Evolutionary conservation across 805 yeast species (phyloP).

Genomic region (Grigorovia yakushimaensis): DNA sequence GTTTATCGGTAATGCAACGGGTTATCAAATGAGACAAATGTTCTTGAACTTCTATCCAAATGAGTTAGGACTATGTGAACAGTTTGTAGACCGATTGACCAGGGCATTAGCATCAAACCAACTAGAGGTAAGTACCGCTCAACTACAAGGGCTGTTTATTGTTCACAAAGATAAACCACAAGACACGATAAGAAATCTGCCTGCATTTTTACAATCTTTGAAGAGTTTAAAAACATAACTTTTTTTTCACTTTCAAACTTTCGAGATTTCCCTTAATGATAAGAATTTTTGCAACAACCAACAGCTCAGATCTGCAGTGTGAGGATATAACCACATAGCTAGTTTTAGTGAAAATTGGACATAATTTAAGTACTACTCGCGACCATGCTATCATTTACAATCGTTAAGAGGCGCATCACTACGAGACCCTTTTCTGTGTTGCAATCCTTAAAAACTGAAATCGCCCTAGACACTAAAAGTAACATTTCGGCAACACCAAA

Average conservation of each 20-base stretch:
- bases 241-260: neutral
- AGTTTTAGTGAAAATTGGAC: too few relatives aligned
- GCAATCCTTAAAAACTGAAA: conserved; percentile 8
- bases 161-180: conserved; percentile 78
- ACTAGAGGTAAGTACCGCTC: conserved; percentile 67
- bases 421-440: conserved; percentile 9
- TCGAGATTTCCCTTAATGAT: neutral
- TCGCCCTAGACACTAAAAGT: neutral
- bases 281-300: neutral
- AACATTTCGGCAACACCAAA: neutral
- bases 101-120: conserved; percentile 8
- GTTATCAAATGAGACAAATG: conserved; percentile 71
- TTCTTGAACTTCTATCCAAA: conserved; percentile 75
- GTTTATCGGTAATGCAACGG: conserved; percentile 78
- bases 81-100: conserved; percentile 21
- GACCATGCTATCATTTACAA: conserved; percentile 2
- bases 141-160: conserved; percentile 89
- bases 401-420: neutral
- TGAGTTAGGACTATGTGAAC: conserved; percentile 43
- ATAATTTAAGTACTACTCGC: too few relatives aligned
- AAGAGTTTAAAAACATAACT: neutral
- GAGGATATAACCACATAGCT: too few relatives aligned
- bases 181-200: conserved; percentile 60
- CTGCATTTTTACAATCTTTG: conserved; percentile 18
- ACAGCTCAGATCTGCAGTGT: too few relatives aligned